phyloP scores from a whole-genome alignment of 1,139 yeast species.

The Zhuliangozyma blackwelliae region DNA sequence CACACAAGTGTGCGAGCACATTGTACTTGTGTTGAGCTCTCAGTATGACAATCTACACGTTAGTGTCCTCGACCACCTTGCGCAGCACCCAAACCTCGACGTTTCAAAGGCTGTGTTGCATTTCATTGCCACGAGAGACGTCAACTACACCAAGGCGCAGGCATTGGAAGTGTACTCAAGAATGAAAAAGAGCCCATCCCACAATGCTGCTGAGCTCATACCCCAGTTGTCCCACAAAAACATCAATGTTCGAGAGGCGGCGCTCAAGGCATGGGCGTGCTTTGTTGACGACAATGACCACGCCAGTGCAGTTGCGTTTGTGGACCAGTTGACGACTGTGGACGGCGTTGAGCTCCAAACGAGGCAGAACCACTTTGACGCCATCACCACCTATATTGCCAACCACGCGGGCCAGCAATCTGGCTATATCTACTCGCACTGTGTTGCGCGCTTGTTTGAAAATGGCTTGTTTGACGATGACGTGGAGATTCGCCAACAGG shows the following conservation, averaged over 20 bases:
- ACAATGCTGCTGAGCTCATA: no score
- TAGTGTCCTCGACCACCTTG: constrained; percentile 3
- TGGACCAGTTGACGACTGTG: no score
- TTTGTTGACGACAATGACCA: constrained; percentile 11
- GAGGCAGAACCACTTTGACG: constrained; percentile 6
- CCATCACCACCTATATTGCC: constrained; percentile 6
- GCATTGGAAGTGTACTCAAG: constrained; percentile 21
- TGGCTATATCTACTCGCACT: constrained; percentile 4
- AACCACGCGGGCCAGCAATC: neutral
- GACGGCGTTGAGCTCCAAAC: constrained; percentile 4
- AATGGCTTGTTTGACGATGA: constrained; percentile 52
- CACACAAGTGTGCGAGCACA: neutral
- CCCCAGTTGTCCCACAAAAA: no score
- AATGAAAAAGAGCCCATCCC: neutral
- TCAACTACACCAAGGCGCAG: constrained; percentile 36
- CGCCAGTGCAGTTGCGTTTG: neutral
- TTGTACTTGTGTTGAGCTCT: constrained; percentile 4
- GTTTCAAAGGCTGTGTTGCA: constrained; percentile 14
- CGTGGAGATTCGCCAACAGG: constrained; percentile 37
- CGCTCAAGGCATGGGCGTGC: constrained; percentile 49
- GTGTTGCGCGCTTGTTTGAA: constrained; percentile 7
- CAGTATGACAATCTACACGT: constrained; percentile 7
- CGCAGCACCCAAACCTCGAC: neutral
- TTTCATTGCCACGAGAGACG: constrained; percentile 19
- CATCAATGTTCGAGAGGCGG: constrained; percentile 38